Base-by-base conservation (phyloP, 23 red algal species). In the Gracilaria vermiculophylla region DNA sequence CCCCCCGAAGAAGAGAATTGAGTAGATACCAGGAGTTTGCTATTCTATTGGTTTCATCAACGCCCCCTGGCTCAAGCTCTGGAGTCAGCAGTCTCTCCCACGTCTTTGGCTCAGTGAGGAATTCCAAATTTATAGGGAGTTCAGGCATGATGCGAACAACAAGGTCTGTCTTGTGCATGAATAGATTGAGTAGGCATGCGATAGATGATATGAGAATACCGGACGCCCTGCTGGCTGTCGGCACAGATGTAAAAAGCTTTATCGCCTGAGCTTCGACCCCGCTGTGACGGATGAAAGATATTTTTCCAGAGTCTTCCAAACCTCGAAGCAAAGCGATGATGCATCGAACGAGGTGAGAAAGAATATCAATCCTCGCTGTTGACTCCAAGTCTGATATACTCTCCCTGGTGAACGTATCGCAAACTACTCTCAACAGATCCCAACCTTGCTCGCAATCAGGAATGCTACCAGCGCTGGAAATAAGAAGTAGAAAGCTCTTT, bases 121-220 rank as follows among this genome's bases (percentile, higher is more conserved):
- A 73, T 34, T 73, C 42, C 17, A 73, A 45, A 19, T 73, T 73
- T 16, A 73, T 73, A 7, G 36, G 39, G 1, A 73, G 67, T 73
- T 73, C 67, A 13, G 67, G 67, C 67, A 73, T 73, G 15, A 73
- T 20, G 47, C 47, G 16, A 2, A 73, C 42, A 11, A 12, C 23
- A 10, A 73, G 67, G 17, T 73, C 67, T 42, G 36, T 73, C 42
- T 73, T 73, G n/a, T 73, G 67, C 67, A 73, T 73, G 32, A 73
- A 73, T 20, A 73, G 15, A 19, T 73, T 73, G 39, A 73, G 39
- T 15, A 73, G 20, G 23, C 67, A 73, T 23, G 67, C 67, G 42
- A 73, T 73, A 17, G 67, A 23, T 47, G 67, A 73, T 47, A 73
- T 42, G n/a, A 73, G 23, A 20, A 73, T 27, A 37, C 40, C 67